phyloP scores from a whole-genome alignment of 169 alveolate species.

The Babesia divergens region DNA sequence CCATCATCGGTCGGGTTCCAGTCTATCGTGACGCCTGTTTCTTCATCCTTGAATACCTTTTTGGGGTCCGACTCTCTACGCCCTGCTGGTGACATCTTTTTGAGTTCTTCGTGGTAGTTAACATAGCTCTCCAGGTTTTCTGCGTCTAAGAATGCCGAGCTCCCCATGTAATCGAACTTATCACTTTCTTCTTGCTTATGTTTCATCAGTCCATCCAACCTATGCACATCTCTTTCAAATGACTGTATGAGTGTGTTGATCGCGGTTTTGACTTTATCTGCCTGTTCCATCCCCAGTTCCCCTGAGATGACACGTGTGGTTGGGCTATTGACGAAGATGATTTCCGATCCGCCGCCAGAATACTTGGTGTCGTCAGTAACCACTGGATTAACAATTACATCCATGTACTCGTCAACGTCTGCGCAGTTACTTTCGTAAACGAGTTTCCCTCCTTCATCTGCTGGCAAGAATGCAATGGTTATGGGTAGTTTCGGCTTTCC shows the following conservation, averaged over 20 bases:
- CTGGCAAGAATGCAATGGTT: slow-evolving; percentile 9
- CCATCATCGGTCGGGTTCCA: slow-evolving; percentile 17
- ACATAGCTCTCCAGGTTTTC: slow-evolving; percentile 36
- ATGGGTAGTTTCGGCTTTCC: slow-evolving; percentile 54
- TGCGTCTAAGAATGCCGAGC: slow-evolving; percentile 20
- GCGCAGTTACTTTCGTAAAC: slow-evolving; percentile 1
- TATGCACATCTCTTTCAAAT: slow-evolving; percentile 45
- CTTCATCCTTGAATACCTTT: slow-evolving; percentile 11
- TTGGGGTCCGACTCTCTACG: not conserved
- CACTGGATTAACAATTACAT: slow-evolving; percentile 18
- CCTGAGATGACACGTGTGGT: slow-evolving; percentile 33
- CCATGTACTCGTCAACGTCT: slow-evolving; percentile 38
- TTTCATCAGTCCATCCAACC: slow-evolving; percentile 22
- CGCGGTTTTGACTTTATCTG: not conserved
- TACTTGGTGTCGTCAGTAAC: slow-evolving; percentile 7
- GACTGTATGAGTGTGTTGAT: slow-evolving; percentile 7
- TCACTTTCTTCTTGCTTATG: not conserved
- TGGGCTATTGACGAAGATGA: slow-evolving; percentile 39
- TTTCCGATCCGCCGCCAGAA: slow-evolving; percentile 21
- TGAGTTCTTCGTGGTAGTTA: slow-evolving; percentile 42
- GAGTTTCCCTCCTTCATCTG: slow-evolving; percentile 15
- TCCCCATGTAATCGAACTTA: slow-evolving; percentile 32
- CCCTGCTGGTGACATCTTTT: not conserved
- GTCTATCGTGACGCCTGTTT: slow-evolving; percentile 30
- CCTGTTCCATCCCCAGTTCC: slow-evolving; percentile 10